Evolutionary conservation across 768 basidiomycete species (phyloP).

Genomic region (Lenzites betulinus): DNA sequence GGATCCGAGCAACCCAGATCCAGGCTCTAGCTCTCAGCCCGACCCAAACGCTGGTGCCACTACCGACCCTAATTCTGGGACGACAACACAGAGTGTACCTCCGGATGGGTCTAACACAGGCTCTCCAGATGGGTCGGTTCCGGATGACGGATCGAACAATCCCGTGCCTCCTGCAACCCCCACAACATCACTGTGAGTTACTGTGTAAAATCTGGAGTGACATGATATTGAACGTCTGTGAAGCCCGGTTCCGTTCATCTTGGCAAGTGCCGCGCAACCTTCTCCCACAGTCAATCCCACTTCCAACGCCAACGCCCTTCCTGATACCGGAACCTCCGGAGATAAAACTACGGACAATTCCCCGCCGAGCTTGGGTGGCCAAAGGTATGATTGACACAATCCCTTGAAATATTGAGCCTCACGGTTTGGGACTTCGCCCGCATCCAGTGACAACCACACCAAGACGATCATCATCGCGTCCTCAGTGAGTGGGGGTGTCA

Average conservation of each 20-base stretch:
- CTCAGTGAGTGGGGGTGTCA: slow-evolving; percentile 17
- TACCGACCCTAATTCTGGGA: not conserved
- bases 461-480: slow-evolving; percentile 20
- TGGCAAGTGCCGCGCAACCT: not conserved
- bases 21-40: not conserved
- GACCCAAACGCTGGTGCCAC: not conserved
- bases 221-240: not conserved
- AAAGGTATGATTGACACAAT: not conserved
- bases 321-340: not conserved
- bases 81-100: not conserved
- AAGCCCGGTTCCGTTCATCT: not conserved
- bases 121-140: not conserved
- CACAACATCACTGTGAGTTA: not conserved
- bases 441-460: not conserved
- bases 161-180: not conserved
- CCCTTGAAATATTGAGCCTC: too few relatives aligned
- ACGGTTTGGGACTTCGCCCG: too few relatives aligned
- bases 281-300: not conserved
- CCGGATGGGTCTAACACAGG: not conserved
- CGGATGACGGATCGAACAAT: not conserved
- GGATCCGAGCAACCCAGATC: not conserved
- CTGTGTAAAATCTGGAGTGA: not conserved
- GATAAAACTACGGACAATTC: too few relatives aligned
- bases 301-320: not conserved
- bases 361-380: not conserved